Evolutionary conservation across 177 flowering plant genomes (phyloP).

Genomic region (Vitis hybrid): DNA sequence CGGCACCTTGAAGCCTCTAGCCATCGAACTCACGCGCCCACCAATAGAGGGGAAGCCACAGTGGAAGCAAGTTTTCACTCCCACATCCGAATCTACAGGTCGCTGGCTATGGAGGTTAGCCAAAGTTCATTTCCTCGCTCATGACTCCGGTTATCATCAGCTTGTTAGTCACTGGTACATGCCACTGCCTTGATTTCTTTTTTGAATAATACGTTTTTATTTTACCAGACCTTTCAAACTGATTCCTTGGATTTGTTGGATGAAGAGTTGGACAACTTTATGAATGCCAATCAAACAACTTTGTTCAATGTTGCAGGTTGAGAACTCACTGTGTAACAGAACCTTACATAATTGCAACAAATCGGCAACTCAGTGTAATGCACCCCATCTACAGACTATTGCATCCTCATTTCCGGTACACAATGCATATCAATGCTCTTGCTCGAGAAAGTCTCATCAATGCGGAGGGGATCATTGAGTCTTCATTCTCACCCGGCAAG

Average conservation of each 20-base stretch:
- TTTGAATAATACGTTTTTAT: too few relatives aligned
- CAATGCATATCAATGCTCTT: constrained; percentile 31
- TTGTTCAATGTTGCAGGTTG: constrained; percentile 14
- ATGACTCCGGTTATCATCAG: constrained; percentile 48
- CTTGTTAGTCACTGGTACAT: constrained; percentile 53
- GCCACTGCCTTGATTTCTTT: too few relatives aligned
- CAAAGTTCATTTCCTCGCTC: constrained; percentile 40
- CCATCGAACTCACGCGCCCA: constrained; percentile 54
- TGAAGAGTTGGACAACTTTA: too few relatives aligned
- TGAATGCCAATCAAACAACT: too few relatives aligned
- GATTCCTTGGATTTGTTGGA: too few relatives aligned
- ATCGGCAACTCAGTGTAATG: constrained; percentile 31
- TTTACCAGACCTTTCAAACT: too few relatives aligned
- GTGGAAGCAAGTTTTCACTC: constrained; percentile 33
- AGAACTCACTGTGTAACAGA: constrained; percentile 28
- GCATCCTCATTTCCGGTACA: constrained; percentile 29
- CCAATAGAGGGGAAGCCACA: constrained; percentile 22
- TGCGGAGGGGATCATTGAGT: constrained; percentile 26
- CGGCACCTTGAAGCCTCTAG: constrained; percentile 39
- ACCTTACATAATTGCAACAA: constrained; percentile 28
- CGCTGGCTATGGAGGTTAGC: constrained; percentile 43
- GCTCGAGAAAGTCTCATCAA: constrained; percentile 27
- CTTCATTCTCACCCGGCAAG: constrained; percentile 13
- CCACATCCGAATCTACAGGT: constrained; percentile 22
- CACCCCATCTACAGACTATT: constrained; percentile 31